phyloP scores from a whole-genome alignment of 805 yeast species.

The Yarrowia sp. region DNA sequence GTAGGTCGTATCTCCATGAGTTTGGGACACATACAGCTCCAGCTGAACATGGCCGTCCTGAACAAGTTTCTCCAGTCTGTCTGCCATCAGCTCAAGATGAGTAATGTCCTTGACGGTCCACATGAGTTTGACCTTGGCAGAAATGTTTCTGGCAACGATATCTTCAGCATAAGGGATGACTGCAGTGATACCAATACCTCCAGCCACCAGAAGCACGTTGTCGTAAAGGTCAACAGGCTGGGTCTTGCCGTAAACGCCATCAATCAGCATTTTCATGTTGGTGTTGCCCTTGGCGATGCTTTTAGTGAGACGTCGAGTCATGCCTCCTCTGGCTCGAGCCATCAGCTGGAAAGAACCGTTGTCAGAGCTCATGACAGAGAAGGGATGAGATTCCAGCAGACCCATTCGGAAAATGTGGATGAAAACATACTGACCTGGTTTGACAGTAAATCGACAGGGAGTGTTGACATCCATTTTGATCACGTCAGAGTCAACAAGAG shows the following conservation, averaged over 20 bases:
- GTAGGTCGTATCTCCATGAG: not conserved
- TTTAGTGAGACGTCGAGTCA: slow-evolving; percentile 44
- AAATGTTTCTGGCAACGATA: slow-evolving; percentile 28
- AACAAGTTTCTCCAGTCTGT: slow-evolving; percentile 32
- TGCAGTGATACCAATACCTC: slow-evolving; percentile 66
- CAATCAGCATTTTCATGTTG: slow-evolving; percentile 47
- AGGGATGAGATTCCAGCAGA: slow-evolving; percentile 70
- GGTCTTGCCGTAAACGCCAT: slow-evolving; percentile 59
- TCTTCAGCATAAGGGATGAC: slow-evolving; percentile 46
- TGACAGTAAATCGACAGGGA: slow-evolving; percentile 53
- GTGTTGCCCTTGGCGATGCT: slow-evolving; percentile 36
- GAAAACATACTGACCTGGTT: slow-evolving; percentile 63
- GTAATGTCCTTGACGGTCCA: slow-evolving; percentile 34
- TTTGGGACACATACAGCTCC: slow-evolving; percentile 24
- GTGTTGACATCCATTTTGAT: slow-evolving; percentile 49
- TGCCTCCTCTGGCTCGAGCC: slow-evolving; percentile 53
- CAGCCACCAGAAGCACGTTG: slow-evolving; percentile 52
- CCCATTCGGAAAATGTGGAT: slow-evolving; percentile 47
- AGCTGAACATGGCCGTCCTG: slow-evolving; percentile 34
- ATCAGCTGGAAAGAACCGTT: slow-evolving; percentile 47
- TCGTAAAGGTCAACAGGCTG: slow-evolving; percentile 48
- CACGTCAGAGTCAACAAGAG: slow-evolving; percentile 46
- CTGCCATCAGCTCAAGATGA: slow-evolving; percentile 29
- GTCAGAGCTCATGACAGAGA: slow-evolving; percentile 47
- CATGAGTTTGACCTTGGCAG: slow-evolving; percentile 31